phyloP scores from a whole-genome alignment of 371 early-diverging fungal genomes.

The Catenaria anguillulae region DNA sequence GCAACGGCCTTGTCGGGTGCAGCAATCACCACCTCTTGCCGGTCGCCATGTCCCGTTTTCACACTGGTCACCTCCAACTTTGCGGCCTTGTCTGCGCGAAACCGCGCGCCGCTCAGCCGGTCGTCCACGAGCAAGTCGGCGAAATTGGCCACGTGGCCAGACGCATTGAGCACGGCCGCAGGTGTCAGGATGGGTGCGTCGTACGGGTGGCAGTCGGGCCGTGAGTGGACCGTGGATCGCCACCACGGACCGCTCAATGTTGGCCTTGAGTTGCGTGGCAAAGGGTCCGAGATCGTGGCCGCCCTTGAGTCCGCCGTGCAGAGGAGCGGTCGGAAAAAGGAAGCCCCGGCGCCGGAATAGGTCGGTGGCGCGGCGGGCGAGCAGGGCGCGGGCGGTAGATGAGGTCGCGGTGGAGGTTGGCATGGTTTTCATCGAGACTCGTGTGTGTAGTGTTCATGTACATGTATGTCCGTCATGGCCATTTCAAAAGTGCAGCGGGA shows the following conservation, averaged over 20 bases:
- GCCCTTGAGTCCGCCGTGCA: slow-evolving; percentile 50
- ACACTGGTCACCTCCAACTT: too few species aligned
- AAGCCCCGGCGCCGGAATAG: slow-evolving; percentile 46
- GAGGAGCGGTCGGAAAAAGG: slow-evolving; percentile 46
- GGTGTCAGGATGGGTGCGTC: slow-evolving; percentile 52
- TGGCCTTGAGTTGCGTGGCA: slow-evolving; percentile 47
- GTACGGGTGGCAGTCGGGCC: slow-evolving; percentile 37
- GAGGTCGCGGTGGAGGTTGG: too few species aligned
- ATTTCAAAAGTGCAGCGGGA: too few species aligned
- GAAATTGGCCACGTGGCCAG: slow-evolving; percentile 52
- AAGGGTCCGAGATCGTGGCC: slow-evolving; percentile 54
- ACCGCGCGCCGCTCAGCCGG: slow-evolving; percentile 38
- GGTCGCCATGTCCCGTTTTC: too few species aligned
- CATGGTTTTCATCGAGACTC: too few species aligned
- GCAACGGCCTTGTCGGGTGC: slow-evolving; percentile 27
- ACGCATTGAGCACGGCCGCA: slow-evolving; percentile 43
- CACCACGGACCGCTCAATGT: slow-evolving; percentile 48
- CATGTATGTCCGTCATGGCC: too few species aligned
- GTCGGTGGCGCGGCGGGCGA: not conserved
- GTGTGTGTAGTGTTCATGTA: too few species aligned
- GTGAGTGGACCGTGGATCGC: slow-evolving; percentile 28
- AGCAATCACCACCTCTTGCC: too few species aligned
- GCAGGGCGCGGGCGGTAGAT: too few species aligned
- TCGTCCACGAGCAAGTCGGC: slow-evolving; percentile 49
- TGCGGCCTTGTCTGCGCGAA: slow-evolving; percentile 42